Conservation (phyloP, 1,284 basidiomycete genomes). For the Fomitopsis schrenkii region DNA sequence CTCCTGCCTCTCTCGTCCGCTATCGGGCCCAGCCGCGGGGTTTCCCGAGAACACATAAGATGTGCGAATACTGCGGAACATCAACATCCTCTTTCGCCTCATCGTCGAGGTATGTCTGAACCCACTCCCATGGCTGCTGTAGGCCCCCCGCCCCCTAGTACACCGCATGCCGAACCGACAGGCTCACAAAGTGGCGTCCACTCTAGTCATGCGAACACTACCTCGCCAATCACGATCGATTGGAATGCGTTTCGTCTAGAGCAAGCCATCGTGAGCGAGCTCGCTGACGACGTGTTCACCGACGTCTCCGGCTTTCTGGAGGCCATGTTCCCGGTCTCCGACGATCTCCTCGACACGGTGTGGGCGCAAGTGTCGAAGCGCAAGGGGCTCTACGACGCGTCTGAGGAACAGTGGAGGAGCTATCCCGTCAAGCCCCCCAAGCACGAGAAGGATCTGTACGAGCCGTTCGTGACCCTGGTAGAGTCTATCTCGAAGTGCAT, state of each 20-base stretch:
- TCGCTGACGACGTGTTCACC: neutral
- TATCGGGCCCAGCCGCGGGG: no score
- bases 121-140: no score
- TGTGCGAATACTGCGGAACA: no score
- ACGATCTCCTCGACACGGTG: neutral
- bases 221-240: no score
- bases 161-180: no score
- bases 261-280: neutral
- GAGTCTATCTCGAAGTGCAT: neutral
- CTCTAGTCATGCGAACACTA: no score
- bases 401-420: neutral
- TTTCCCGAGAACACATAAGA: no score
- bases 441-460: neutral
- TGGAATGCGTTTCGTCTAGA: neutral
- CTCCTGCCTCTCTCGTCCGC: no score
- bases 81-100: no score
- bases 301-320: neutral
- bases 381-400: neutral
- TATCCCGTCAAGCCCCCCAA: constrained; percentile 28
- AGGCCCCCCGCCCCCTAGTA: no score
- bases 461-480: neutral
- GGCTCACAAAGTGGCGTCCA: no score
- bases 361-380: neutral
- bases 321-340: neutral
- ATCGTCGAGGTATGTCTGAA: no score